Percentiles rank a stretch among this genome's conserved stretches.
These are phyloP conservation scores for Pseudogymnoascus sp. DNA, from an alignment of 2,329 filamentous ascomycete species.

Conservation along the genomic window DNA sequence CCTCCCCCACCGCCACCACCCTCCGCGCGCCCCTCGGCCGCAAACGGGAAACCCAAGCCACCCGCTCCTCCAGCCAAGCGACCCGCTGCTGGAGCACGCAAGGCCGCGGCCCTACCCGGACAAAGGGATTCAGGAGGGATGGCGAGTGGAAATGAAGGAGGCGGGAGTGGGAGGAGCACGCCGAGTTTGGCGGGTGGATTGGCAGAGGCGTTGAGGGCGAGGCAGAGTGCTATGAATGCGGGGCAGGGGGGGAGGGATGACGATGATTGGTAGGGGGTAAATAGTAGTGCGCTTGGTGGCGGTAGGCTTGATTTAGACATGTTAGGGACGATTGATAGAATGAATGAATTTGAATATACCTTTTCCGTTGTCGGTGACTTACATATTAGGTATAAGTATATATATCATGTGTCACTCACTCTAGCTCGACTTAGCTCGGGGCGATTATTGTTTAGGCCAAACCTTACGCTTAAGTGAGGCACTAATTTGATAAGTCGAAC, in stretches of 20 bases:
- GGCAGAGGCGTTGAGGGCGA: slow-evolving; percentile 69
- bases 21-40: slow-evolving; percentile 33
- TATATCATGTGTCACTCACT: not conserved
- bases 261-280: slow-evolving; percentile 27
- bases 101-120: slow-evolving; percentile 58
- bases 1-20: slow-evolving; percentile 61
- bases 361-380: not conserved
- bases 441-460: not conserved
- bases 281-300: not conserved
- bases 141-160: slow-evolving; percentile 49
- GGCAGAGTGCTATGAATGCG: slow-evolving; percentile 69
- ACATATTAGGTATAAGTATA: not conserved
- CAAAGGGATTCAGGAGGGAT: slow-evolving; percentile 60
- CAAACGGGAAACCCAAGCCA: slow-evolving; percentile 33
- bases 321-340: not conserved
- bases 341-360: not conserved
- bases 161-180: slow-evolving; percentile 53
- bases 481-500: not conserved
- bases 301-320: not conserved
- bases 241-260: slow-evolving; percentile 48
- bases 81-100: slow-evolving; percentile 60
- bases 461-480: not conserved
- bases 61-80: slow-evolving; percentile 60
- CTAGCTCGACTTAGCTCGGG: not conserved
- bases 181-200: slow-evolving; percentile 66